Base-by-base conservation (phyloP, 2,329 filamentous ascomycete genomes). In the Fusarium nanum region DNA sequence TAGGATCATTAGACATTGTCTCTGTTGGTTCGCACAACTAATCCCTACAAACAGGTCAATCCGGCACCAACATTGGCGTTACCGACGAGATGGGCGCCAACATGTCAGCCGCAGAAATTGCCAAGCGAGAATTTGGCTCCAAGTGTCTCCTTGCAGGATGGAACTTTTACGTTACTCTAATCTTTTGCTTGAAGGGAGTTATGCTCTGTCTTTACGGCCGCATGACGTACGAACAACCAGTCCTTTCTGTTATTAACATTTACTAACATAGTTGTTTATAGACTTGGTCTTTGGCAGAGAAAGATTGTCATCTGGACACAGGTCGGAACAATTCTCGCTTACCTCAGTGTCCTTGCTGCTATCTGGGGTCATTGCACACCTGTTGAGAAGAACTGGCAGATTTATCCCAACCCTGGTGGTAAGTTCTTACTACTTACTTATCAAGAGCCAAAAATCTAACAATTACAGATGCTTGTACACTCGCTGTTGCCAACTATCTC, bases 171-270 rank as follows among this genome's bases (percentile, higher is more conserved):
- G 76, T 81, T 9, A 79, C 78, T 7, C 68, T 83, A 18, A 82
- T 83, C 20, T 83, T 82, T 80, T 70, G 76, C 48, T 73, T 84
- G 25, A 83, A 84, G 61, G 80, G 77, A 7, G 80, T 79, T 64
- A 81, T 83, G 71, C 68, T 83, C n/a, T 83, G 78, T 62, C 81
- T 83, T 60, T 83, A 81, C 64, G 75, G 77, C 48, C 77, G 82
- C 44, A 76, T 84, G 64, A 83, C 82, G 81, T 83, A 75, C 48
- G 79, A 14, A 37, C 6, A 22, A 6, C 69, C 13, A 16, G 4
- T 18, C 8, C 7, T 20, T 40, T 18, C 7, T 12, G 1, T 2
- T n/a, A 12, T 5, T 12, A 6, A 22, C 11, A 4, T 9, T 27
- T 22, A 42, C 71, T 75, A 30, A 75, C 25, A 50, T 6, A 3